Evolutionary conservation across 768 basidiomycete genomes (phyloP).

Genomic region (Leccinum longicurvipes): DNA sequence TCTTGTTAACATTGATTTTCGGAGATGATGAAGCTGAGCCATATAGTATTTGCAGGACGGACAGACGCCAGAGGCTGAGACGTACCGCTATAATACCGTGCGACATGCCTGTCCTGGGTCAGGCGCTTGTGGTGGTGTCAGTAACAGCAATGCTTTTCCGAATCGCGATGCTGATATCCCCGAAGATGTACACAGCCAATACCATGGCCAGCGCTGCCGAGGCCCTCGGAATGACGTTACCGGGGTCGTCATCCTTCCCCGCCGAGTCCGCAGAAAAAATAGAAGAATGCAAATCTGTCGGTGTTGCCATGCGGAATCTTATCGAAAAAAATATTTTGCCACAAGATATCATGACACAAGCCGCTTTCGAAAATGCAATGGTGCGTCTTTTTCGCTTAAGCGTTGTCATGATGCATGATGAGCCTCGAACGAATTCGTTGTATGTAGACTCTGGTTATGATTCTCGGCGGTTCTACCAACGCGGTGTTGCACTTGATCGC

Average conservation of each 20-base stretch:
- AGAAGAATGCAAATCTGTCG: conserved; percentile 77
- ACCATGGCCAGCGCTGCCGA: conserved; percentile 98
- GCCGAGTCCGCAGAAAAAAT: conserved; percentile 89
- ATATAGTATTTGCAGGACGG: conserved; percentile 86
- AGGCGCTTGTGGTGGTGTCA: conserved; percentile 94
- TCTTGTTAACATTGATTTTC: conserved; percentile 4
- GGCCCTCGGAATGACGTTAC: conserved; percentile 92
- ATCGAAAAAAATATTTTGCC: conserved; percentile 91
- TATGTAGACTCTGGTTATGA: conserved; percentile 85
- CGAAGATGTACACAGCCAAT: conserved; percentile 95
- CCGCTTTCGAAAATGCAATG: conserved; percentile 98
- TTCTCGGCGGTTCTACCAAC: conserved; percentile 96
- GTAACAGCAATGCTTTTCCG: conserved; percentile 29
- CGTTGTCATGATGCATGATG: conserved; percentile 6
- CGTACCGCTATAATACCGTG: conserved; percentile 79
- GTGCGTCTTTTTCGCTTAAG: conserved; percentile 39
- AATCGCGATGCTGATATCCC: conserved; percentile 5
- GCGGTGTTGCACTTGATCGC: conserved; percentile 97
- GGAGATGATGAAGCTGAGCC: conserved; percentile 11
- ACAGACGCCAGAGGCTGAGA: conserved; percentile 77
- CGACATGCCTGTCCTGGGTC: conserved; percentile 96
- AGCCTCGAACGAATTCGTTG: conserved; percentile 3
- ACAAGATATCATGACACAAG: conserved; percentile 92
- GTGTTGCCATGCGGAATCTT: conserved; percentile 80
- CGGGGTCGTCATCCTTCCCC: conserved; percentile 96